A percentile compares a stretch with the other conserved stretches of the same genome.
Conservation (phyloP, 768 basidiomycete species). For the Wakefieldia striispora region DNA sequence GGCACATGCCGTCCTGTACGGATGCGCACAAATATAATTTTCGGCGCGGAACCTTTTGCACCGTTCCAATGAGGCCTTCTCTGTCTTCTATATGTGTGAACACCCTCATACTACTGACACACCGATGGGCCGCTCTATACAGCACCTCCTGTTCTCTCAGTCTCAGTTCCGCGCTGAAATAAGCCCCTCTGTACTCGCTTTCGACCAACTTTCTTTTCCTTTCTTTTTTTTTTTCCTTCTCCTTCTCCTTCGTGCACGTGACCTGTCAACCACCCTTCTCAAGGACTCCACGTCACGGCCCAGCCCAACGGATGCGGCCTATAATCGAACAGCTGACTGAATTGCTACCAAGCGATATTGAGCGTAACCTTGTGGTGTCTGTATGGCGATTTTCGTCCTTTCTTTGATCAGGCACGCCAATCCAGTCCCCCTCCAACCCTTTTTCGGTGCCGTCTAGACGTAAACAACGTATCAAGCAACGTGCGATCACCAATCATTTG, state of each 20-base stretch:
- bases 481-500: slow-evolving; percentile 28
- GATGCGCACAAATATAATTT: slow-evolving; percentile 27
- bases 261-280: background rate
- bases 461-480: slow-evolving; percentile 25
- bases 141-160: slow-evolving; percentile 1
- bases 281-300: slow-evolving; percentile 7
- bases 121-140: slow-evolving; percentile 14
- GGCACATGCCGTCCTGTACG: slow-evolving; percentile 28
- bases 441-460: slow-evolving; percentile 35
- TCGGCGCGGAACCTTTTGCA: slow-evolving; percentile 31
- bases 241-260: too few relatives aligned
- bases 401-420: slow-evolving; percentile 28
- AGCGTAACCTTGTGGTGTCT: background rate
- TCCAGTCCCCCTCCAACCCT: slow-evolving; percentile 16
- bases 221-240: too few relatives aligned
- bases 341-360: slow-evolving; percentile 13
- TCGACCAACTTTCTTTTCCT: too few relatives aligned
- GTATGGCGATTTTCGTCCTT: slow-evolving; percentile 21
- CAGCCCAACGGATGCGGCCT: background rate
- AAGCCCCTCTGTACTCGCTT: too few relatives aligned
- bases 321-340: too few relatives aligned
- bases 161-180: too few relatives aligned
- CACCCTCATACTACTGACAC: background rate
- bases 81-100: slow-evolving; percentile 17
- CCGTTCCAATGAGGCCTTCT: slow-evolving; percentile 3